Conservation (phyloP, 2,329 filamentous ascomycete genomes). For the Curvularia verruculosa region DNA sequence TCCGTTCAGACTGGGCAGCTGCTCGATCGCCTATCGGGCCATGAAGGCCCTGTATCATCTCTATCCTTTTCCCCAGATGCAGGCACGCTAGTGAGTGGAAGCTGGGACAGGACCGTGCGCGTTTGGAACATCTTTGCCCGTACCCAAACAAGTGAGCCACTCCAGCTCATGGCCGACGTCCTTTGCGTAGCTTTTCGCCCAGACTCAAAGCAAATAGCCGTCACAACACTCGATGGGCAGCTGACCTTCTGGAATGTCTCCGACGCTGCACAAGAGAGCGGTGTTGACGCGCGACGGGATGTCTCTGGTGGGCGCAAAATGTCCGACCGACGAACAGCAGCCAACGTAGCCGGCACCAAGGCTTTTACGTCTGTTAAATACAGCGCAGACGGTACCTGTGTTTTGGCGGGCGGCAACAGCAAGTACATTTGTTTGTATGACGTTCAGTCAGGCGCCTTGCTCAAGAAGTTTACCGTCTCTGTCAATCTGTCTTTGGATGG, state of each 20-base stretch:
- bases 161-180: slow-evolving; percentile 91
- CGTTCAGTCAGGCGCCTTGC: slow-evolving; percentile 85
- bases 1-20: slow-evolving; percentile 97
- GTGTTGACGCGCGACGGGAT: slow-evolving; percentile 87
- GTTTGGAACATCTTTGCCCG: slow-evolving; percentile 96
- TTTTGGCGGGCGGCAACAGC: slow-evolving; percentile 92
- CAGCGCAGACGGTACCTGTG: slow-evolving; percentile 87
- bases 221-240: slow-evolving; percentile 92
- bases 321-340: slow-evolving; percentile 86
- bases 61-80: slow-evolving; percentile 90
- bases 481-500: slow-evolving; percentile 94
- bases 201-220: slow-evolving; percentile 87
- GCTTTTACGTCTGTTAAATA: slow-evolving; percentile 87
- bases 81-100: slow-evolving; percentile 82
- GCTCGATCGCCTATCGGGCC: slow-evolving; percentile 86
- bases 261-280: slow-evolving; percentile 83
- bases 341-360: slow-evolving; percentile 89
- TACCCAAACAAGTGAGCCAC: slow-evolving; percentile 91
- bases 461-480: slow-evolving; percentile 95
- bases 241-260: slow-evolving; percentile 93
- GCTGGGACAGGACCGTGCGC: slow-evolving; percentile 94
- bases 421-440: slow-evolving; percentile 99
- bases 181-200: slow-evolving; percentile 85
- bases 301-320: slow-evolving; percentile 90
- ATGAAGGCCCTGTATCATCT: slow-evolving; percentile 90